These are phyloP conservation scores for Malus sieversii DNA, from an alignment of 306 rosid species.

Conservation along the genomic window DNA sequence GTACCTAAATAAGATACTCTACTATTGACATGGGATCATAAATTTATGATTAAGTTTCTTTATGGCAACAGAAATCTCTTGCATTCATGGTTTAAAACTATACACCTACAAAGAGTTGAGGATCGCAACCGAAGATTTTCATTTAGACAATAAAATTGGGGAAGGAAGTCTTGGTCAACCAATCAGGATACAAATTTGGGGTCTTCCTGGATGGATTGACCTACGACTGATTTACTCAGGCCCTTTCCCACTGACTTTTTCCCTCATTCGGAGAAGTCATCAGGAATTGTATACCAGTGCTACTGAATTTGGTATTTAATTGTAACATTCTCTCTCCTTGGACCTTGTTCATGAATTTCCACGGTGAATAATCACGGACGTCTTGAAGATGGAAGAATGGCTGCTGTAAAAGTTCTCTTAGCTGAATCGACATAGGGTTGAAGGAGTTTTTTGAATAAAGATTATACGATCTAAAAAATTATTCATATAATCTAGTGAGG, in stretches of 20 bases:
- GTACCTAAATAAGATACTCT: no score
- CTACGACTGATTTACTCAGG: no score
- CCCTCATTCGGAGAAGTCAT: no score
- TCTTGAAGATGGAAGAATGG: conserved; percentile 69
- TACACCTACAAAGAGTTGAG: conserved; percentile 61
- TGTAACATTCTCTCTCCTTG: conserved; percentile 1
- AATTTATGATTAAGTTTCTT: conserved; percentile 6
- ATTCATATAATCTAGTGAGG: conserved; percentile 85
- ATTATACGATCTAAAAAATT: conserved; percentile 62
- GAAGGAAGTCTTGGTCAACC: conserved; percentile 82
- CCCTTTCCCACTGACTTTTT: no score
- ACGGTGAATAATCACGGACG: conserved; percentile 50
- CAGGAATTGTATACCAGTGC: background rate
- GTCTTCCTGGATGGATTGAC: no score
- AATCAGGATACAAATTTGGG: no score
- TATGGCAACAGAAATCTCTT: conserved; percentile 43
- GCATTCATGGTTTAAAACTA: conserved; percentile 50
- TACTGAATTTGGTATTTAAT: background rate
- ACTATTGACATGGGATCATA: no score
- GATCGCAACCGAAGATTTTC: conserved; percentile 62
- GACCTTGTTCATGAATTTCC: background rate
- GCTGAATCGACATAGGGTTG: conserved; percentile 72
- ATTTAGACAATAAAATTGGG: conserved; percentile 69
- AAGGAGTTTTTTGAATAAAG: conserved; percentile 84
- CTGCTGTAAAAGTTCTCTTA: conserved; percentile 90